Evolutionary conservation across 139 green algal genomes (phyloP), one percentile per base, ranked within the genome.

Genomic region (Chlorella sp.): DNA sequence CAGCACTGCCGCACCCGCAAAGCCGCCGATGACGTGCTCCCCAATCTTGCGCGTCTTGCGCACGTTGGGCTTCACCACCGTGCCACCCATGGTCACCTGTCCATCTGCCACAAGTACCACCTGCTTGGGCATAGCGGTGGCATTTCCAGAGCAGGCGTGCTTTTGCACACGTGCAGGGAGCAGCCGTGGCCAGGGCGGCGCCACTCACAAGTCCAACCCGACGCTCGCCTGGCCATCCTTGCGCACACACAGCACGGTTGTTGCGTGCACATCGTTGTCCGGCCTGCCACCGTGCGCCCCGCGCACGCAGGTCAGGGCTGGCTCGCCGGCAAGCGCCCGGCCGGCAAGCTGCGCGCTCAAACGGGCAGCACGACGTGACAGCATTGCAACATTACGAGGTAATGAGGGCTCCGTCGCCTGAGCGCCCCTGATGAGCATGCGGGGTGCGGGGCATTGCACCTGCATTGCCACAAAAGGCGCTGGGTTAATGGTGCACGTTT

Each of bases 1-100:
- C n/a, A n/a, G n/a, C n/a, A n/a, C 28, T 0, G 26, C 30, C 79
- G 2, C 23, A 91, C 90, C 90, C 71, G 94, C 94, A 92, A 97
- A 98, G 26, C 94, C 94, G 34, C 92, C 92, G 18, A 98, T 94
- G 12, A 95, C 94, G 55, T 85, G 86, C 16, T 93, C 87, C 1
- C 86, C 91, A 13, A 98, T 89, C 13, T 83, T 84, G 4, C 95
- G 71, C 20, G 97, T 91, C 87, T 98, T 98, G 7, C 74, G 81
- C 11, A 98, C 96, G 79, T 98, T 98, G 28, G 94, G 94, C 85
- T 98, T 98, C 4, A 98, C 87, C 12, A 98, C 86, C 39, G 87
- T 95, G 74, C 57, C 80, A 73, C 62, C 93, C 93, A 67, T 78
- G 13, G 96, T 98, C 39, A 97, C 94, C 85, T 98, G 96, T 12